Conservation (phyloP, 768 basidiomycete species). For the Rhodotorula sphaerocarpa region DNA sequence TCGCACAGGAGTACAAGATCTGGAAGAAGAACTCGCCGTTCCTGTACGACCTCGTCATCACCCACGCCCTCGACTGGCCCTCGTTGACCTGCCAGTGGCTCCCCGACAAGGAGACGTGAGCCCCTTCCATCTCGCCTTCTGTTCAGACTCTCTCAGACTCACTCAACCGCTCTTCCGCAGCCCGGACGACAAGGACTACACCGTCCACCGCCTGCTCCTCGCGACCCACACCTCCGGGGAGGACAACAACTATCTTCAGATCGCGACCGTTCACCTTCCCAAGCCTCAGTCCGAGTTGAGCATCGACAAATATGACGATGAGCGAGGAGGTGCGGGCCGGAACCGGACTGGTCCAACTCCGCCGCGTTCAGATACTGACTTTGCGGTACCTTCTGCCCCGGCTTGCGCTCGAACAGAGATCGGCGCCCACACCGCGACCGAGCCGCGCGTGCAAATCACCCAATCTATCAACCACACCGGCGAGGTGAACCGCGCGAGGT, state of each 20-base stretch:
- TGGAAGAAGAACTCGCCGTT: constrained; percentile 62
- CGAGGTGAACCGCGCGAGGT: constrained; percentile 93
- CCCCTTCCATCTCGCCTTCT: constrained; percentile 22
- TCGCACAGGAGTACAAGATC: constrained; percentile 35
- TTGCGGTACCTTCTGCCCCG: not conserved
- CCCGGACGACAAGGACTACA: constrained; percentile 85
- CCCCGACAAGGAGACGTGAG: constrained; percentile 88
- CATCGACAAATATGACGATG: constrained; percentile 74
- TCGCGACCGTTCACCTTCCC: constrained; percentile 87
- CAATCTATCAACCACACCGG: constrained; percentile 92
- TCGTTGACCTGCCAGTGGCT: constrained; percentile 98
- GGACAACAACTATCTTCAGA: constrained; percentile 88
- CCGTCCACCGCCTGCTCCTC: constrained; percentile 82
- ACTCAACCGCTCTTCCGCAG: constrained; percentile 46
- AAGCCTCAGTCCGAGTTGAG: constrained; percentile 76
- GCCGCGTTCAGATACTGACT: not conserved
- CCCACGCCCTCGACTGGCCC: constrained; percentile 97
- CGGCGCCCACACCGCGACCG: constrained; percentile 77
- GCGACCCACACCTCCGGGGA: constrained; percentile 96
- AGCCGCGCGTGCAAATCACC: constrained; percentile 74
- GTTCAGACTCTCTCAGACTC: not conserved
- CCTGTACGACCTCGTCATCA: constrained; percentile 93
- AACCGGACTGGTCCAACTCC: not conserved
- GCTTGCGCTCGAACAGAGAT: constrained; percentile 60
- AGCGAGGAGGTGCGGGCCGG: constrained; percentile 56